phyloP scores from a whole-genome alignment of 331 rosid genomes.

The Quercus phellos region DNA sequence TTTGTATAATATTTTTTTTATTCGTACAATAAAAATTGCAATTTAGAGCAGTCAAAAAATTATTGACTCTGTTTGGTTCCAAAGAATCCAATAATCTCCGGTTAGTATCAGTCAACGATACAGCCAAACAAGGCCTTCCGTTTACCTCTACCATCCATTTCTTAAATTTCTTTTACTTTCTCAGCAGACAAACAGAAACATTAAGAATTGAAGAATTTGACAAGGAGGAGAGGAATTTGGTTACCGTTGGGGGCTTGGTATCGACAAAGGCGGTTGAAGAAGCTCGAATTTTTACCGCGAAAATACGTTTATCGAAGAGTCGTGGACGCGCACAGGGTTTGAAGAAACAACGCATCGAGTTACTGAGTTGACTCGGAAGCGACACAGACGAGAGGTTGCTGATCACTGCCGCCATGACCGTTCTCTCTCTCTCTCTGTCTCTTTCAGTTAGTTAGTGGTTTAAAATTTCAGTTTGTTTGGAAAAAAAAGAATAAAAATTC shows the following conservation, averaged over 20 bases:
- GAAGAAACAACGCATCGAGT: slow-evolving; percentile 21
- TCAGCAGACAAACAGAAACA: background rate
- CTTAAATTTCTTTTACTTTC: background rate
- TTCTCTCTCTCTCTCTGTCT: background rate
- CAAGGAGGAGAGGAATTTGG: slow-evolving; percentile 11
- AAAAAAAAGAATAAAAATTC: no score
- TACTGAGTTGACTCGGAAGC: slow-evolving; percentile 11
- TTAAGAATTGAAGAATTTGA: background rate
- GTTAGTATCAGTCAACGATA: background rate
- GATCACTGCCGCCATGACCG: slow-evolving; percentile 29
- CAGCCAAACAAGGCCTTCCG: background rate
- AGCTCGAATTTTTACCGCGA: slow-evolving; percentile 32
- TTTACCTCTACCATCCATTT: no score
- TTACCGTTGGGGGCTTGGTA: slow-evolving; percentile 16
- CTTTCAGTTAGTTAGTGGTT: background rate
- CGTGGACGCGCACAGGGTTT: slow-evolving; percentile 12
- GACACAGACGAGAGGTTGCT: slow-evolving; percentile 10
- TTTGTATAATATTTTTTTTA: background rate
- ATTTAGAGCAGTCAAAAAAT: background rate
- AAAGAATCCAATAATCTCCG: background rate
- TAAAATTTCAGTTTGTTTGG: background rate
- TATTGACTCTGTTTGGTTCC: no score
- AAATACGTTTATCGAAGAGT: slow-evolving; percentile 21
- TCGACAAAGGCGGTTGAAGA: slow-evolving; percentile 32
- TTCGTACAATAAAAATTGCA: background rate